Evolutionary conservation across 306 rosid genomes (phyloP), one percentile per base, ranked within the genome.

Genomic region (Quercus aquifolioides): DNA sequence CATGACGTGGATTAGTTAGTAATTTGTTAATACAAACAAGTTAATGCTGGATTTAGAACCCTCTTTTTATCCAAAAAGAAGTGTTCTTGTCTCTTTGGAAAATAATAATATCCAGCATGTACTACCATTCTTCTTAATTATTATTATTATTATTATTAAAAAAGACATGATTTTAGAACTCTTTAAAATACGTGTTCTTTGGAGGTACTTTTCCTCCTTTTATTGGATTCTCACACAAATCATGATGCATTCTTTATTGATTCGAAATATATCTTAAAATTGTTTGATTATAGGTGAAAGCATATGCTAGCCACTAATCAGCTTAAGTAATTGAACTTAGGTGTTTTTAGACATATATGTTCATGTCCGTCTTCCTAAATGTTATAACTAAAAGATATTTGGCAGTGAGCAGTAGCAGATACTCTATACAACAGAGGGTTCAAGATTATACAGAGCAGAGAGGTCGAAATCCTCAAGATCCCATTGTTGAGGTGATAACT

Each of bases 401-500:
- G 81, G 70, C 97, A 94, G 99, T 73, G 83, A 81, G 84, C 90
- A 86, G 88, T 91, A 92, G 84, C 87, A 58, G 76, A 74, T 86
- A 87, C 89, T 84, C 87, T 90, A 82, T 81, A 74, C 90, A 86
- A 88, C 82, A 68, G 91, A 86, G 73, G 79, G 89, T 79, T 77
- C 90, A 80, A 90, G 91, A 85, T 85, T 92, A 85, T 64, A 78
- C 87, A 80, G 90, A 86, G 87, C 88, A 88, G 87, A 89, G 88
- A 78, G 88, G 85, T 76, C 90, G 63, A 85, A 86, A 86, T 87
- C 74, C 88, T 83, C 82, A 91, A 84, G 91, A 88, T 76, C 97
- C 97, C 73, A 60, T 85, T 82, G 97, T 91, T 23, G 99, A 94
- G 85, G 97, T 92, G 82, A 81, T 94, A 88, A 91, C 99, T 78